Conservation (phyloP, 352 stramenopile species). For the Globisporangium carolinianum region DNA sequence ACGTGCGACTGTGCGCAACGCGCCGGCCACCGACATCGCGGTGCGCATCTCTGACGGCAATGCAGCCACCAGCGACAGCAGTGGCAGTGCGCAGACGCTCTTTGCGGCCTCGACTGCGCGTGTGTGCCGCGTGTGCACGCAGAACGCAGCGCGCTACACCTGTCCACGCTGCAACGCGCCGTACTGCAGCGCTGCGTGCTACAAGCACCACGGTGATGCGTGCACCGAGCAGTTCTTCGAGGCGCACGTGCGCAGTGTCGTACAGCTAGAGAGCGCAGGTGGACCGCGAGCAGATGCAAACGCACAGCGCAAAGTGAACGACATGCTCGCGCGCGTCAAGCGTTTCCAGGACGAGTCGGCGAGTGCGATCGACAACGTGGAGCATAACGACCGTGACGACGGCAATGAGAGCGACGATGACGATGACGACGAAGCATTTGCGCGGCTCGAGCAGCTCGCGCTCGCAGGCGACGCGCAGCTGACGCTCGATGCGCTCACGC, state of each 20-base stretch:
- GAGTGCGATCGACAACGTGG: background rate
- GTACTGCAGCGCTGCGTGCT: slow-evolving; percentile 80
- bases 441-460: slow-evolving; percentile 29
- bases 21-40: slow-evolving; percentile 4
- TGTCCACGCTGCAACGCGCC: slow-evolving; percentile 75
- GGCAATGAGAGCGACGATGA: slow-evolving; percentile 10
- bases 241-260: slow-evolving; percentile 48
- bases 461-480: slow-evolving; percentile 39
- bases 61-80: slow-evolving; percentile 1
- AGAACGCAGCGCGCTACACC: slow-evolving; percentile 58
- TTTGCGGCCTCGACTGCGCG: slow-evolving; percentile 29
- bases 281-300: slow-evolving; percentile 14
- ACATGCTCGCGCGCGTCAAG: slow-evolving; percentile 43
- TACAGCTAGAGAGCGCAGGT: slow-evolving; percentile 25
- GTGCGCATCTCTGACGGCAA: background rate
- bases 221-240: slow-evolving; percentile 84
- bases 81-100: background rate
- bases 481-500: slow-evolving; percentile 56
- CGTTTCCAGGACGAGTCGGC: slow-evolving; percentile 43
- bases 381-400: background rate
- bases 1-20: slow-evolving; percentile 33
- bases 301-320: slow-evolving; percentile 28
- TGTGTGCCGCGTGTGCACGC: slow-evolving; percentile 65
- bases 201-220: slow-evolving; percentile 49
- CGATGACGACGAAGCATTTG: slow-evolving; percentile 18